phyloP scores from a whole-genome alignment of 345 rosid genomes.

The Eucalyptus tenuipes region DNA sequence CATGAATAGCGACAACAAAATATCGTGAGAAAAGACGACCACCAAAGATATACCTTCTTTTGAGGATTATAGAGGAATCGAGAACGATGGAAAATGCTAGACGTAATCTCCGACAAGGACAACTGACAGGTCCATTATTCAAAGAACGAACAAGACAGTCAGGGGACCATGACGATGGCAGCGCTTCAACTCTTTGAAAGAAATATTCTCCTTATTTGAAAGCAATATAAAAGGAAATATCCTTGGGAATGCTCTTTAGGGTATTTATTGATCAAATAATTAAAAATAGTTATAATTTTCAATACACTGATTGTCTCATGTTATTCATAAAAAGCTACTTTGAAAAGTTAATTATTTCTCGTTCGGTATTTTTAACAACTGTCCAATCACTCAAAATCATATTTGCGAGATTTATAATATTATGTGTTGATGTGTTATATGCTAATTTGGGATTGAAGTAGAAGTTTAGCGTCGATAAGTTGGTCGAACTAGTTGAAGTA shows the following conservation, averaged over 20 bases:
- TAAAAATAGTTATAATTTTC: too few relatives aligned
- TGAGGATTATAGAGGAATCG: not conserved
- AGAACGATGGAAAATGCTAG: not conserved
- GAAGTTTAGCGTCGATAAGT: not conserved
- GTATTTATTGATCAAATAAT: not conserved
- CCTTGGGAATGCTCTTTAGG: not conserved
- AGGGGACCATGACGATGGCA: not conserved
- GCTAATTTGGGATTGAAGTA: not conserved
- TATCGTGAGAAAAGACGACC: not conserved
- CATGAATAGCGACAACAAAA: not conserved
- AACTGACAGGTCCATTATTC: not conserved
- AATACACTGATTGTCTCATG: not conserved
- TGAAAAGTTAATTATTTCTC: not conserved
- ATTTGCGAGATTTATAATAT: not conserved
- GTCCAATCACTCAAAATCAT: not conserved
- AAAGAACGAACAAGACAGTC: not conserved
- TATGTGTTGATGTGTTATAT: not conserved
- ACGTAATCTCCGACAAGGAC: not conserved
- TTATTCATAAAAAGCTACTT: not conserved
- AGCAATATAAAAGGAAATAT: not conserved
- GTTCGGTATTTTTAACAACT: not conserved
- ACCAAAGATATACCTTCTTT: not conserved
- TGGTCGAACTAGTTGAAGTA: not conserved
- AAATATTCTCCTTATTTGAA: not conserved
- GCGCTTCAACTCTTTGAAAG: not conserved